Base-by-base conservation (phyloP, 169 alveolate species). In the Plasmodium inui region DNA sequence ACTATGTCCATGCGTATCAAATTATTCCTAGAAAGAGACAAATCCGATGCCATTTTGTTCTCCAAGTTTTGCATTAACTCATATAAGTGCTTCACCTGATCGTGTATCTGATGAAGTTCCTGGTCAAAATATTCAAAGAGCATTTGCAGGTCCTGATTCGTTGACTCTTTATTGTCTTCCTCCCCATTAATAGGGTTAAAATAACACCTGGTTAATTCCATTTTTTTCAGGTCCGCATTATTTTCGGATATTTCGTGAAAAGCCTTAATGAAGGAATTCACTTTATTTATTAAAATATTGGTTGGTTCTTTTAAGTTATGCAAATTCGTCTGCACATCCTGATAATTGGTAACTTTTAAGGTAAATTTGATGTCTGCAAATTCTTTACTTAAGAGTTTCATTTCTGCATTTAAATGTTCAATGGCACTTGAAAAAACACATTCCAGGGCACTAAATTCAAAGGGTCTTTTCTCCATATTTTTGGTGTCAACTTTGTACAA, bases 71-170 rank as follows among this genome's bases (percentile, higher is more conserved):
- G 82, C 74, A 97, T 84, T 30, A 89, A 34, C 19, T 86, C 92
- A 73, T 93, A 67, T 82, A 86, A 44, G 14, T 78, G 88, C 14
- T 82, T 79, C 30, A n/a, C 39, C 46, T 79, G 71, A 55, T 39
- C 76, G 17, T 96, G 74, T 46, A 95, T 96, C 96, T 96, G 97
- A 67, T 96, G 98, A 12, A 97, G 93, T 82, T 97, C 98, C 71
- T 97, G 98, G 95, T 97, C 98, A 55, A 96, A 97, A 84, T 96
- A 97, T 96, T 97, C 98, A 55, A 97, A 82, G 10, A 97, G 92
- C 92, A 96, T 96, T 71, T 96, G 97, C 78, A 97, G 89, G 44
- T 97, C 98, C 92, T 96, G 72, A 95, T 95, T 76, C 46, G 83
- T 72, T 78, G 94, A 46, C 95, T 76, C 67, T 19, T 55, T 89